phyloP scores from a whole-genome alignment of 2,329 filamentous ascomycete species.

The Pezicula neosporulosa region DNA sequence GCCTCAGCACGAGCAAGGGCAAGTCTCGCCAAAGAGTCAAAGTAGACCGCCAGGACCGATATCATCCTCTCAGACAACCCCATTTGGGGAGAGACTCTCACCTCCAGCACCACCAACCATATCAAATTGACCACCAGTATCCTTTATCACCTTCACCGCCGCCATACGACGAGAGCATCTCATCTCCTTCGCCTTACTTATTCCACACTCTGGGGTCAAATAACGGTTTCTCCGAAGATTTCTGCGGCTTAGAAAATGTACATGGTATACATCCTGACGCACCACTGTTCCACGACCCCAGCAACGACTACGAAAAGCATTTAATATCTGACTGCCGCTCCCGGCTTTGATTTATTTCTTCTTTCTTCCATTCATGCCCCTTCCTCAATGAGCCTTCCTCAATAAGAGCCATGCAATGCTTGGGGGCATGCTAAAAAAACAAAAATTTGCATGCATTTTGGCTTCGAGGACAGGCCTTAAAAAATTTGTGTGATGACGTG shows the following conservation, averaged over 20 bases:
- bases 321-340: neutral
- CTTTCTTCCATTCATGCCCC: too few species aligned
- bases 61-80: slow-evolving; percentile 3
- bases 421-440: too few species aligned
- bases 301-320: neutral
- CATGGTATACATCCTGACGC: neutral
- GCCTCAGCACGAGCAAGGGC: slow-evolving; percentile 15
- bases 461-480: too few species aligned
- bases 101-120: neutral
- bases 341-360: too few species aligned
- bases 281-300: neutral
- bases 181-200: neutral
- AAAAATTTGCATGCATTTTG: too few species aligned
- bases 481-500: too few species aligned
- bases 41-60: slow-evolving; percentile 7
- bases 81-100: slow-evolving; percentile 1
- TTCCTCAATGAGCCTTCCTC: too few species aligned
- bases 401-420: too few species aligned
- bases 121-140: neutral
- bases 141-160: neutral
- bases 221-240: neutral
- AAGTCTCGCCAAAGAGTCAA: slow-evolving; percentile 16
- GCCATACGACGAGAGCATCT: neutral
- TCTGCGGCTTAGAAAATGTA: neutral
- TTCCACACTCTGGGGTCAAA: neutral